Evolutionary conservation across 306 rosid species (phyloP).

Genomic region (Fagus crenata): DNA sequence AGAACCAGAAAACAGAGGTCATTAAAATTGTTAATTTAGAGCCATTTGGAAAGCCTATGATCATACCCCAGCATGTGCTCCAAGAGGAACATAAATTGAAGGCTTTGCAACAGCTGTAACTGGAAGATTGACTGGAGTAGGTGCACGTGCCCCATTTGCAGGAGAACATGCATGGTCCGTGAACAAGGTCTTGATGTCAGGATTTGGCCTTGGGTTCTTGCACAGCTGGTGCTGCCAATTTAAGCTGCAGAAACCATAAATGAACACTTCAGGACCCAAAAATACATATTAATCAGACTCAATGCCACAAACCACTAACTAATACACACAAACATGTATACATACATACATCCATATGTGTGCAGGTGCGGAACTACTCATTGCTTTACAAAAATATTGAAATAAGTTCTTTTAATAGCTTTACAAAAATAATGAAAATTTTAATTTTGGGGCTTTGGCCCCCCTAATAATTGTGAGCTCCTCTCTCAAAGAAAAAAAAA

Average conservation of each 20-base stretch:
- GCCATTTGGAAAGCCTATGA: neutral
- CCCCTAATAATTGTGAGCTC: too few species aligned
- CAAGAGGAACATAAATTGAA: slow-evolving; percentile 63
- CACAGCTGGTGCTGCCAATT: slow-evolving; percentile 96
- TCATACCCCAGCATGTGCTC: slow-evolving; percentile 67
- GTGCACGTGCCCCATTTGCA: slow-evolving; percentile 64
- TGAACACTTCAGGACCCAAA: slow-evolving; percentile 17
- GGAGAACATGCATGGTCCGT: slow-evolving; percentile 69
- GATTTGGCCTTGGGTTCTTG: slow-evolving; percentile 71
- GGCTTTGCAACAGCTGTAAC: slow-evolving; percentile 78
- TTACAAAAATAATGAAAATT: too few species aligned
- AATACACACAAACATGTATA: neutral
- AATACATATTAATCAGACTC: slow-evolving; percentile 18
- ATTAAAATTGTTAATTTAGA: slow-evolving; percentile 3
- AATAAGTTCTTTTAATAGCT: too few species aligned
- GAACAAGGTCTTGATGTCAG: slow-evolving; percentile 81
- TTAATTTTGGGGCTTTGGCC: too few species aligned
- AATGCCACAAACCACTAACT: slow-evolving; percentile 2
- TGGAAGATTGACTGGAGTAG: slow-evolving; percentile 74
- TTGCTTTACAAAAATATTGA: too few species aligned
- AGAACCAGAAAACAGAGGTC: neutral
- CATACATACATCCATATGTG: too few species aligned
- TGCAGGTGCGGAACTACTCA: too few species aligned
- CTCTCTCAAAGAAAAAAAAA: too few species aligned
- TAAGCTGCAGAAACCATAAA: slow-evolving; percentile 55